Evolutionary conservation across 2,329 filamentous ascomycete genomes (phyloP), one percentile per base, ranked within the genome.

Genomic region (Fusarium sp.): DNA sequence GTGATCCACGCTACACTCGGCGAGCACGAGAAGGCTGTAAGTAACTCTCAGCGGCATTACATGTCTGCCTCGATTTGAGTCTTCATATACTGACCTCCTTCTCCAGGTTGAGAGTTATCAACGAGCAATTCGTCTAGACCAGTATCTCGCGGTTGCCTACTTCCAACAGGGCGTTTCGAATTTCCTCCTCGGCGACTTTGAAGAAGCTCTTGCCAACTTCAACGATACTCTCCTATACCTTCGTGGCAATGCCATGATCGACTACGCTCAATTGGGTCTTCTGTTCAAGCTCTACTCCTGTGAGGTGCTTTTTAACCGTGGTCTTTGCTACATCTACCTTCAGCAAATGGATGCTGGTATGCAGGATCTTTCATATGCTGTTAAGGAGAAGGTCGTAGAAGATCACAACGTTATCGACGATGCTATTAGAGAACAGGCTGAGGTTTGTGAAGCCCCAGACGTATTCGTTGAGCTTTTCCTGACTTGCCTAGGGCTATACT

Each of bases 81-180:
- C 9, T 74, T 35, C 34, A 29, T 15, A 42, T 60, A 34, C 66
- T 70, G 45, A 72, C 39, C 45, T 26, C 15, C 25, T 2, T 28
- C 22, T 22, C 11, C 49, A 97, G 93, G 92, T 99, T 67, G 91
- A 96, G 78, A 95, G 89, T 78, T 99, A 97, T 76, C 93, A 97
- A 80, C 88, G 91, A 75, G 93, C 95, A 44, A 91, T 97, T 70
- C 85, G 88, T 64, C 84, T 97, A 54, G 95, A 99, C 73, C 91
- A 95, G 74, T 99, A 98, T 74, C 90, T 99, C 41, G 95, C 95
- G 54, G 93, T 99, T 56, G 94, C 95, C 58, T 98, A 98, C 76
- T 99, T 99, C 77, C 95, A 99, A 74, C 92, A 98, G 78, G 95
- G 95, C 39, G 95, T 99, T 15, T 98, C 95, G 52, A 99, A 98